A percentile compares a stretch with the other conserved stretches of the same genome.
Evolutionary conservation across 768 basidiomycete species (phyloP).

Genomic region (Chiua virens): DNA sequence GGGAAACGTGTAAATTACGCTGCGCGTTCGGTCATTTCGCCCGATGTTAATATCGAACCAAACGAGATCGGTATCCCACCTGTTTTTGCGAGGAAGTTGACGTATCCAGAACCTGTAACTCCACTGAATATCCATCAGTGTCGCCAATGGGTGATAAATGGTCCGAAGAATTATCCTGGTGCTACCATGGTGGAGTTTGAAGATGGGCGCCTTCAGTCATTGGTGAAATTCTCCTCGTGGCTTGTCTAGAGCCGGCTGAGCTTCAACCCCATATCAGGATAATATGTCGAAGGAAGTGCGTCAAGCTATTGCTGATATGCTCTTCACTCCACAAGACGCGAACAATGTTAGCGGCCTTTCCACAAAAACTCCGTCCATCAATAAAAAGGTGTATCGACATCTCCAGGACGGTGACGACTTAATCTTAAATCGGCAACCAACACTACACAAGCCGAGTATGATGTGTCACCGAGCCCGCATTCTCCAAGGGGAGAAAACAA

Average conservation of each 20-base stretch:
- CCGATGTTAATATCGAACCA: slow-evolving; percentile 98
- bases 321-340: slow-evolving; percentile 86
- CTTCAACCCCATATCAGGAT: slow-evolving; percentile 50
- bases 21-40: slow-evolving; percentile 99
- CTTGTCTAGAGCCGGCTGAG: slow-evolving; percentile 1
- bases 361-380: slow-evolving; percentile 77
- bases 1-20: slow-evolving; percentile 99
- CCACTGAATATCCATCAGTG: slow-evolving; percentile 86
- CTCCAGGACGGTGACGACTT: slow-evolving; percentile 92
- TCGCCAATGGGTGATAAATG: slow-evolving; percentile 87
- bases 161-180: slow-evolving; percentile 86
- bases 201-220: slow-evolving; percentile 82
- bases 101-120: slow-evolving; percentile 97
- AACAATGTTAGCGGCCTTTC: slow-evolving; percentile 53
- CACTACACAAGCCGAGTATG: slow-evolving; percentile 99
- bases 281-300: slow-evolving; percentile 85
- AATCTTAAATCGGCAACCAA: slow-evolving; percentile 96
- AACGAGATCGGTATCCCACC: slow-evolving; percentile 98
- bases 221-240: slow-evolving; percentile 45
- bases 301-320: slow-evolving; percentile 92
- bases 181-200: slow-evolving; percentile 95
- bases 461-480: slow-evolving; percentile 96
- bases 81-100: slow-evolving; percentile 94
- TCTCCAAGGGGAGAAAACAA: slow-evolving; percentile 94
- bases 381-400: slow-evolving; percentile 98